Evolutionary conservation across 2,329 filamentous ascomycete genomes (phyloP).

Genomic region (Cryphonectria japonica): DNA sequence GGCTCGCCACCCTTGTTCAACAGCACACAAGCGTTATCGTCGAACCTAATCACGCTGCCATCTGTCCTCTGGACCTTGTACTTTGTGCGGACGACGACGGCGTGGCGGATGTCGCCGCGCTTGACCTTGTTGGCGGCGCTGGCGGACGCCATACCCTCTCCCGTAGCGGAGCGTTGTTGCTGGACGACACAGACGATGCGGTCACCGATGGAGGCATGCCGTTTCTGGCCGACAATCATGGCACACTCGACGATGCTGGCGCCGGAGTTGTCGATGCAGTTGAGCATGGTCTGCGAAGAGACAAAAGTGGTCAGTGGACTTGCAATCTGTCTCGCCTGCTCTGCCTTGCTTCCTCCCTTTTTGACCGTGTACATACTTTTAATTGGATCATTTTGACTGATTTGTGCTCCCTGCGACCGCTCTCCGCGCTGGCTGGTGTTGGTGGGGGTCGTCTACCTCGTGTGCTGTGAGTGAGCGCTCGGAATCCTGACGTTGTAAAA

Average conservation of each 20-base stretch:
- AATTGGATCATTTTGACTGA: constrained; percentile 82
- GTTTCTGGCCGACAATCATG: constrained; percentile 89
- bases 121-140: constrained; percentile 89
- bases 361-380: constrained; percentile 59
- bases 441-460: constrained; percentile 17
- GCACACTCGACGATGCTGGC: constrained; percentile 96
- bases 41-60: constrained; percentile 89
- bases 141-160: constrained; percentile 68
- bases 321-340: neutral
- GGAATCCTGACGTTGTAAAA: constrained; percentile 15
- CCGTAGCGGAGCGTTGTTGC: constrained; percentile 83
- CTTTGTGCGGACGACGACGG: constrained; percentile 87
- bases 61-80: constrained; percentile 88
- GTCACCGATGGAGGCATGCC: constrained; percentile 88
- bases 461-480: neutral
- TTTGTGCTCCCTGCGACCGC: constrained; percentile 29
- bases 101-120: constrained; percentile 93
- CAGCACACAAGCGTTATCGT: constrained; percentile 96
- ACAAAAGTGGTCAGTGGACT: neutral
- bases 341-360: neutral
- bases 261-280: constrained; percentile 99
- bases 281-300: constrained; percentile 78
- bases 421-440: constrained; percentile 17
- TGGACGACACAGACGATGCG: constrained; percentile 97
- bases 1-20: constrained; percentile 97